Evolutionary conservation across 2,329 filamentous ascomycete genomes (phyloP).

Genomic region (Fusarium acutatum): DNA sequence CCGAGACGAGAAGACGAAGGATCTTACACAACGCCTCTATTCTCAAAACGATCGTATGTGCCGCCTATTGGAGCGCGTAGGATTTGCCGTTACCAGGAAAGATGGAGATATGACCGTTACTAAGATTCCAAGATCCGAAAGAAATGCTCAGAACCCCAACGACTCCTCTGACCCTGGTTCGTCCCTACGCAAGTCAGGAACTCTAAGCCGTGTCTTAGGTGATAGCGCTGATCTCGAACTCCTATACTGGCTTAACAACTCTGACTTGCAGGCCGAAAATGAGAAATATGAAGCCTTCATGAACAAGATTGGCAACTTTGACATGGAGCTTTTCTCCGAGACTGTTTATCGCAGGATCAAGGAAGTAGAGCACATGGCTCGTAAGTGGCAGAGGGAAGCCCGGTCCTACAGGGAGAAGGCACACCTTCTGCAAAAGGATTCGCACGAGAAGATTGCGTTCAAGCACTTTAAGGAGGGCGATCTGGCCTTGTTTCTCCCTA

Average conservation of each 20-base stretch:
- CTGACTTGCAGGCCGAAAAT: constrained; percentile 71
- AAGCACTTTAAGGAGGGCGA: constrained; percentile 97
- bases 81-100: constrained; percentile 81
- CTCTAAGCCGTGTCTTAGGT: constrained; percentile 62
- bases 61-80: constrained; percentile 84
- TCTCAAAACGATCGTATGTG: constrained; percentile 85
- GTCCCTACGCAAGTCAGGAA: constrained; percentile 63
- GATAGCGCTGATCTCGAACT: constrained; percentile 75
- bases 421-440: constrained; percentile 80
- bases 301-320: constrained; percentile 77
- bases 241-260: constrained; percentile 82
- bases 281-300: constrained; percentile 80
- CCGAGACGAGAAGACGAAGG: constrained; percentile 77
- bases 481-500: constrained; percentile 91
- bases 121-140: constrained; percentile 70
- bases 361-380: constrained; percentile 90
- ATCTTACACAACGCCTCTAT: constrained; percentile 85
- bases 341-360: constrained; percentile 88
- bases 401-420: constrained; percentile 88
- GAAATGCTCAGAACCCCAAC: constrained; percentile 62
- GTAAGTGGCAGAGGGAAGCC: constrained; percentile 92
- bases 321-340: constrained; percentile 85
- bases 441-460: constrained; percentile 95
- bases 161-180: constrained; percentile 65
- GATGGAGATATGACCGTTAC: constrained; percentile 78